These are phyloP conservation scores for Corynascus novoguineensis DNA, from an alignment of 495 filamentous ascomycete genomes.

Conservation along the genomic window DNA sequence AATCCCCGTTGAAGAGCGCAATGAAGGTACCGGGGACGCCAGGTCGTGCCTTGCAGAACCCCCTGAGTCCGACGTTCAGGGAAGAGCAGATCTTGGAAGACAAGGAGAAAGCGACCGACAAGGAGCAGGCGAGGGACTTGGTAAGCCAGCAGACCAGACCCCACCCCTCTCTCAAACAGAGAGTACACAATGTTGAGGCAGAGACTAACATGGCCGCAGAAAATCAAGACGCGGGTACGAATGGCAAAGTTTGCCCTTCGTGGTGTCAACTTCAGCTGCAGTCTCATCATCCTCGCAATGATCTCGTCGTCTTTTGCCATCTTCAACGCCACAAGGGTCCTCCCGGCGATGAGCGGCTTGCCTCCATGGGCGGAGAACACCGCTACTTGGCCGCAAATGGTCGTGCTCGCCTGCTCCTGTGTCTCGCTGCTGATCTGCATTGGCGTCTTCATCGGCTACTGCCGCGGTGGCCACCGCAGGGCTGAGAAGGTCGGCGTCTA, in stretches of 20 bases:
- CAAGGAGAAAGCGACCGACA: slow-evolving; percentile 69
- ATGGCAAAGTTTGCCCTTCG: slow-evolving; percentile 92
- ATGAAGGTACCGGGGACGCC: slow-evolving; percentile 79
- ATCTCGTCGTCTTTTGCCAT: slow-evolving; percentile 77
- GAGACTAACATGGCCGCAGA: slow-evolving; percentile 51
- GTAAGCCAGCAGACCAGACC: slow-evolving; percentile 47
- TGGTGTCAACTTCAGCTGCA: slow-evolving; percentile 92
- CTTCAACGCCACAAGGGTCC: slow-evolving; percentile 72
- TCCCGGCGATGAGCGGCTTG: slow-evolving; percentile 70
- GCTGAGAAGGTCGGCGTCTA: slow-evolving; percentile 91
- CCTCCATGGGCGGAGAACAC: slow-evolving; percentile 71
- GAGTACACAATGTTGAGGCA: too few species aligned
- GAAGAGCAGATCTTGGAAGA: slow-evolving; percentile 82
- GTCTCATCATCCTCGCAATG: slow-evolving; percentile 87
- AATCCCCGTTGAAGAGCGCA: slow-evolving; percentile 76
- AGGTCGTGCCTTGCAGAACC: slow-evolving; percentile 55
- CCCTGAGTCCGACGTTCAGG: slow-evolving; percentile 80
- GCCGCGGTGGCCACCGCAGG: slow-evolving; percentile 76
- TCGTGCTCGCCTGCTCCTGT: slow-evolving; percentile 68
- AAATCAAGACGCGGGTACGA: slow-evolving; percentile 86
- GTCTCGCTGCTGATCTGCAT: slow-evolving; percentile 76
- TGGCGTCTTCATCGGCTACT: slow-evolving; percentile 79
- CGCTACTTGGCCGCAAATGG: slow-evolving; percentile 82
- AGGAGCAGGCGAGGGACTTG: slow-evolving; percentile 76
- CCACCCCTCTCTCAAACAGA: too few species aligned